Base-by-base conservation (phyloP, 208 protist genomes). In the Porcisia deanei region DNA sequence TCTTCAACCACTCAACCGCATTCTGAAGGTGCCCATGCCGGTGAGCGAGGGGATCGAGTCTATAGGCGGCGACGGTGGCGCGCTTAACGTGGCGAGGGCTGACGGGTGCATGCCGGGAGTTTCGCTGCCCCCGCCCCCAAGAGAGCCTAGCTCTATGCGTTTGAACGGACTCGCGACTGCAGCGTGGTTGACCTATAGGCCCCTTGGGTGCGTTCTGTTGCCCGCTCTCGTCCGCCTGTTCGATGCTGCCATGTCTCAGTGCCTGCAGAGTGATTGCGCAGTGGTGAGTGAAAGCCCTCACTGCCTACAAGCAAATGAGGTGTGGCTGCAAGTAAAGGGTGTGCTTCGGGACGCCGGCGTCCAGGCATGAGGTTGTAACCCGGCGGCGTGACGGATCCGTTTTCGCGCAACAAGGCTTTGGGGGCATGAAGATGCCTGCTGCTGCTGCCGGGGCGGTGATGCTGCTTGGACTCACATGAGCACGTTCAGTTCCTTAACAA, bases 171-270 rank as follows among this genome's bases (percentile, higher is more conserved):
- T 71, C 30, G 30, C 18, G 20, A 45, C 67, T 7, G 78, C 72
- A n/a, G 47, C 72, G 2, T 82, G 78, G 78, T 73, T 82, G 9
- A 53, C 58, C 30, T 82, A 82, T 67, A 18, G 9, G 20, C 78
- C 78, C 6, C 39, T 75, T 37, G 41, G 71, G 16, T 67, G 45
- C 22, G 72, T 77, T 3, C 72, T 82, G 16, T 59, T 82, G 55
- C 78, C 78, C 37, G 45, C 47, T 9, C 39, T 77, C 25, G 37
- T 77, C 12, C 6, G 18, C 10, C 14, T 8, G 47, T 34, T 76
- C 30, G 72, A 76, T 12, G 59, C 37, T 3, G 43, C 60, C 3
- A 45, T 66, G 55, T 20, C 22, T 52, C 22, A 16, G 5, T 49
- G 18, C 22, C 37, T 18, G 41, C 22, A 10, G 18, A 10, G 22